Evolutionary conservation across 139 green algal genomes (phyloP), one percentile per base, ranked within the genome.

Genomic region (Chlorella ohadii): DNA sequence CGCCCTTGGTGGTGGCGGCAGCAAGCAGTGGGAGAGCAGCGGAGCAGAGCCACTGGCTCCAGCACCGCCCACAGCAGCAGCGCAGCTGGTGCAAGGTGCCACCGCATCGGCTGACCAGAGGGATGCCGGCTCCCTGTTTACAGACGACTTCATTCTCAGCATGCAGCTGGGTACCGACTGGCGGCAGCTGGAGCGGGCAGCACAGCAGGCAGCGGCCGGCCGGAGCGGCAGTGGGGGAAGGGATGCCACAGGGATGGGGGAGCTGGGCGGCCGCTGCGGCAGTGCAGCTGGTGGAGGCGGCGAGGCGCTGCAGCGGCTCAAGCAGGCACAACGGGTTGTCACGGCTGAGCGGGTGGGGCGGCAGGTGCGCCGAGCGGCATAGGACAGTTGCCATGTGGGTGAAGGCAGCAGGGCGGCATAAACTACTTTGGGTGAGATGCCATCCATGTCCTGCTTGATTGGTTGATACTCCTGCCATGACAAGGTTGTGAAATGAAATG

Each of bases 81-180:
- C 68, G 5, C 39, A 25, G 13, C 63, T 4, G 63, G 63, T 28
- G 28, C 13, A 33, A 28, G 3, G 28, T 5, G 63, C 63, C 27
- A 17, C 63, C 6, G 28, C 28, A 28, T 22, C 63, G 19, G 0
- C 13, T 13, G 12, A 0, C 4, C 27, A 68, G 63, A 11, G 15
- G 63, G 63, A 68, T 36, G 5, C 28, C 28, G 27, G 70, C 70
- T 31, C 9, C 28, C 74, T 44, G 3, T 81, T 81, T 38, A 81
- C 74, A 0, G 74, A 81, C 34, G 74, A 81, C 34, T n/a, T 44
- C 20, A 38, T 81, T 4, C 74, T 81, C 5, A 17, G 9, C 33
- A 81, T 81, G 31, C 33, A 34, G 19, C 25, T 34, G 12, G 74
- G 74, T 55, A 81, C 55, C 27, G 74, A 81, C 74, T 81, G 47